Conservation (phyloP, 1,284 basidiomycete species). For the Cryptococcus sp. region DNA sequence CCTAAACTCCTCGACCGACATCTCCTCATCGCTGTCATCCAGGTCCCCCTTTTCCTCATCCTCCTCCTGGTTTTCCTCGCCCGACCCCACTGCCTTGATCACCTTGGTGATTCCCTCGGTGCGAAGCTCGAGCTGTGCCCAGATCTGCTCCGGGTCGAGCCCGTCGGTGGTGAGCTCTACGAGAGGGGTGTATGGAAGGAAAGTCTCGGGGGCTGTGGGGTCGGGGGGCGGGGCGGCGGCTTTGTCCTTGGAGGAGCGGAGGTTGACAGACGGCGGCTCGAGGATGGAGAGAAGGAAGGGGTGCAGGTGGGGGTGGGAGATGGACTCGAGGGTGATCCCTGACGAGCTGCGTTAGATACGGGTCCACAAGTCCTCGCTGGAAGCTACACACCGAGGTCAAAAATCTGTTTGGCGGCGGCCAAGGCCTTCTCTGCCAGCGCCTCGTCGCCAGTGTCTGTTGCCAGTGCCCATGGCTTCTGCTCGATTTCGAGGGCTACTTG, state of each 20-base stretch:
- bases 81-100: constrained; percentile 40
- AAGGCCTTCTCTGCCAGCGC: constrained; percentile 63
- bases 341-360: background rate
- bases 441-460: constrained; percentile 53
- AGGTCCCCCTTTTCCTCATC: constrained; percentile 27
- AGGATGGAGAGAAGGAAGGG: constrained; percentile 65
- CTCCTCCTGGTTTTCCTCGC: constrained; percentile 25
- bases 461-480: constrained; percentile 30
- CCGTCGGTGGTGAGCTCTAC: constrained; percentile 70
- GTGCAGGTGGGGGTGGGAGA: constrained; percentile 63
- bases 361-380: background rate
- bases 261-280: constrained; percentile 57
- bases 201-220: constrained; percentile 41
- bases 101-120: constrained; percentile 53
- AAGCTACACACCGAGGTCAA: constrained; percentile 66
- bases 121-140: constrained; percentile 85
- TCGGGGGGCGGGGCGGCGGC: constrained; percentile 50
- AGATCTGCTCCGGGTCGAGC: constrained; percentile 85
- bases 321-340: constrained; percentile 57
- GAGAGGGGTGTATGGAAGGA: constrained; percentile 69
- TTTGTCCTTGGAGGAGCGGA: constrained; percentile 49
- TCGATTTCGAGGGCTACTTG: constrained; percentile 13
- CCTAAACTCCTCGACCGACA: constrained; percentile 41
- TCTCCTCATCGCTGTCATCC: constrained; percentile 39
- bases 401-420: constrained; percentile 68